These are phyloP conservation scores for Elongisporangium prolatum DNA, from an alignment of 352 stramenopile genomes.

Conservation along the genomic window DNA sequence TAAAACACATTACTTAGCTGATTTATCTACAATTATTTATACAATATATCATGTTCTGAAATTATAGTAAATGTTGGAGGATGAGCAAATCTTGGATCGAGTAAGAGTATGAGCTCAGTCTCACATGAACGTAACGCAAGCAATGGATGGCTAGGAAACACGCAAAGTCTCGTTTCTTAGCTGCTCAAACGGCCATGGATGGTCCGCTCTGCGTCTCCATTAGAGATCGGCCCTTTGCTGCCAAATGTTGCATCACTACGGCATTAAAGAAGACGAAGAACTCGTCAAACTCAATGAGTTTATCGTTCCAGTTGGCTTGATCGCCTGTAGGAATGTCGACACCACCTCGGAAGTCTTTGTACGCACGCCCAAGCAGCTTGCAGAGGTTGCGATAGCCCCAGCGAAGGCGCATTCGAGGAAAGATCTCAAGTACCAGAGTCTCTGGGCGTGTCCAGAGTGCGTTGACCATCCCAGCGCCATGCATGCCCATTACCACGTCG, in stretches of 20 bases:
- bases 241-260: constrained; percentile 15
- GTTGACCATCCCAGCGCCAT: constrained; percentile 36
- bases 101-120: no score
- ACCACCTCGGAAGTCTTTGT: constrained; percentile 45
- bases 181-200: not conserved
- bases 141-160: not conserved
- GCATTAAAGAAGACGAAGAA: constrained; percentile 51
- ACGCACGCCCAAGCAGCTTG: constrained; percentile 61
- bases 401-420: constrained; percentile 27
- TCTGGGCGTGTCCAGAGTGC: constrained; percentile 23
- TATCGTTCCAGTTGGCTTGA: constrained; percentile 35
- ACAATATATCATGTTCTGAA: no score
- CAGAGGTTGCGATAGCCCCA: constrained; percentile 81
- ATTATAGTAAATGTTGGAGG: no score
- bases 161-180: no score
- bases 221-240: not conserved
- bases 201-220: not conserved
- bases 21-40: no score
- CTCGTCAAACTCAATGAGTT: constrained; percentile 39
- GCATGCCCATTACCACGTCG: constrained; percentile 38
- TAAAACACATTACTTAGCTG: no score
- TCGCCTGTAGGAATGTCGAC: constrained; percentile 20
- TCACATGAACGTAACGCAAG: not conserved
- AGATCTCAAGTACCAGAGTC: constrained; percentile 33
- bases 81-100: no score